These are phyloP conservation scores for Ambrosiella beaveri DNA, from an alignment of 2,329 filamentous ascomycete genomes.

Conservation along the genomic window DNA sequence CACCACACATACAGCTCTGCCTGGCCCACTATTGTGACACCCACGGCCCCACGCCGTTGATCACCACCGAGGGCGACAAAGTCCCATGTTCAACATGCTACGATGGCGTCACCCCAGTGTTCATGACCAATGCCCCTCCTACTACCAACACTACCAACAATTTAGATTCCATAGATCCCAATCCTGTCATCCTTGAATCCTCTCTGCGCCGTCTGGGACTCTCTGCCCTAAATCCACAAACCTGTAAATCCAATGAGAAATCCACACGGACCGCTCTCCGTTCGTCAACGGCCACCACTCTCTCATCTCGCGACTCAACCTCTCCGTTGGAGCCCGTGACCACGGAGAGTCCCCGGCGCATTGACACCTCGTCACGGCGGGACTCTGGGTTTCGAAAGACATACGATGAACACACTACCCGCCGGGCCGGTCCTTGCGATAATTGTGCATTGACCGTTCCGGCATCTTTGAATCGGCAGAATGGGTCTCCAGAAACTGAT, in stretches of 20 bases:
- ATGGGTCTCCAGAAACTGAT: conserved; percentile 11
- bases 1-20: conserved; percentile 36
- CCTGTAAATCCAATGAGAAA: conserved; percentile 16
- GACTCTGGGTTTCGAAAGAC: conserved; percentile 45
- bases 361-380: conserved; percentile 24
- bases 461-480: conserved; percentile 22
- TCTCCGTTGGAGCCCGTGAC: conserved; percentile 31
- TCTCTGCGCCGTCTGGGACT: not conserved
- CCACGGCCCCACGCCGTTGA: conserved; percentile 50
- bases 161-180: not conserved
- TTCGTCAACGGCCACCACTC: conserved; percentile 21
- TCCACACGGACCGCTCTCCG: conserved; percentile 24
- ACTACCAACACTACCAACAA: not conserved
- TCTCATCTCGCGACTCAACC: conserved; percentile 23
- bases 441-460: conserved; percentile 53
- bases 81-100: conserved; percentile 43
- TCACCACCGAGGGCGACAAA: conserved; percentile 51
- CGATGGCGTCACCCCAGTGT: conserved; percentile 25
- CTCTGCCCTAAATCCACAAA: not conserved
- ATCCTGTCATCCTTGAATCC: conserved; percentile 14
- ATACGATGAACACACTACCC: conserved; percentile 48
- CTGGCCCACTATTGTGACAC: conserved; percentile 55
- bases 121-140: conserved; percentile 1
- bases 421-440: conserved; percentile 45
- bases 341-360: conserved; percentile 36